phyloP scores from a whole-genome alignment of 108 stramenopile genomes.

The Schizochytrium sp. region DNA sequence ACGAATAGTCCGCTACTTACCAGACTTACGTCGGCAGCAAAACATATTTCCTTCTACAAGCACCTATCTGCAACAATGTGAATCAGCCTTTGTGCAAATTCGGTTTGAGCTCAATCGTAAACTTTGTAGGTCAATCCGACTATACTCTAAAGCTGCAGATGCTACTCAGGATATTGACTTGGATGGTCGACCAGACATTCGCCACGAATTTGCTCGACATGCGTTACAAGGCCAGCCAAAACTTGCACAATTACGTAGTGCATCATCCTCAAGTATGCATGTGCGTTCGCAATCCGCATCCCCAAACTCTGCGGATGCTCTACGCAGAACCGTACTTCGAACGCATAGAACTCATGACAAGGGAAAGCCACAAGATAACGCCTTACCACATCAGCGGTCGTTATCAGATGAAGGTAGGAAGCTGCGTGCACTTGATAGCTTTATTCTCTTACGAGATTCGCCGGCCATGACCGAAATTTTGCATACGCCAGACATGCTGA shows the following conservation, averaged over 20 bases:
- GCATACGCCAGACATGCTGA: background rate
- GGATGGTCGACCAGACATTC: background rate
- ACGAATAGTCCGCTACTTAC: background rate
- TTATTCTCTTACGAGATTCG: slow-evolving; percentile 31
- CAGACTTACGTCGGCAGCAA: background rate
- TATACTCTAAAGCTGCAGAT: background rate
- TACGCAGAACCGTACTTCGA: background rate
- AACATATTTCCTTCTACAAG: background rate
- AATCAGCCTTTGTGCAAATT: slow-evolving; percentile 11
- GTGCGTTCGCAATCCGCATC: background rate
- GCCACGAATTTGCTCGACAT: background rate
- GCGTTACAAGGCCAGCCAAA: background rate
- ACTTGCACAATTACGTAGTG: background rate
- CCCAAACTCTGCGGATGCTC: background rate
- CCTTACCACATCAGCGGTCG: background rate
- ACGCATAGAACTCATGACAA: background rate
- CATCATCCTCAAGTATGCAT: background rate
- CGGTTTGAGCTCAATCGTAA: slow-evolving; percentile 41
- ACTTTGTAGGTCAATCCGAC: slow-evolving; percentile 14
- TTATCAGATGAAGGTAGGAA: background rate
- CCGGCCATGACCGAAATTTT: slow-evolving; percentile 24
- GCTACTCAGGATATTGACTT: background rate
- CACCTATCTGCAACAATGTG: slow-evolving; percentile 5
- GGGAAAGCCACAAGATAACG: background rate
- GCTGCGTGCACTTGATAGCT: slow-evolving; percentile 29